Conservation (phyloP, 2,329 filamentous ascomycete genomes). For the Penicillium fuscoglaucum region DNA sequence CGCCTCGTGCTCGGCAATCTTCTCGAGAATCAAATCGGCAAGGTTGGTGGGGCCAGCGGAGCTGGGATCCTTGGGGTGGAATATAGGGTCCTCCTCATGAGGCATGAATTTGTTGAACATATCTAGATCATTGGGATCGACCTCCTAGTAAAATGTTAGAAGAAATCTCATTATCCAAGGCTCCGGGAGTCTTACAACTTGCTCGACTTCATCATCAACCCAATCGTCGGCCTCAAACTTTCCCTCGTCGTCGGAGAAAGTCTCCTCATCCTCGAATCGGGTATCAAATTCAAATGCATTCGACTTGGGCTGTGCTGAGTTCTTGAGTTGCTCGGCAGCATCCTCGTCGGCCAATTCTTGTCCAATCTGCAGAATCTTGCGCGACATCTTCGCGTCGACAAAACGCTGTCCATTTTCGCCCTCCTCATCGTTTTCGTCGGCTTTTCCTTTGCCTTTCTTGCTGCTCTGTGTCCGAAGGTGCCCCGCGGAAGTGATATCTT, state of each 20-base stretch:
- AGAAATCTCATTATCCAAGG: not conserved
- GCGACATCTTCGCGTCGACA: conserved; percentile 83
- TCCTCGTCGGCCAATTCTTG: conserved; percentile 87
- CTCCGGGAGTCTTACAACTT: conserved; percentile 36
- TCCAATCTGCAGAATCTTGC: conserved; percentile 85
- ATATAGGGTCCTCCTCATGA: conserved; percentile 70
- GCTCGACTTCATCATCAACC: conserved; percentile 68
- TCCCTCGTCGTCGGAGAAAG: conserved; percentile 51
- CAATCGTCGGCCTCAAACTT: conserved; percentile 65
- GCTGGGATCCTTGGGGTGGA: conserved; percentile 57
- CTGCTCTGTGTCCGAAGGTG: conserved; percentile 72
- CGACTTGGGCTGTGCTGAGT: conserved; percentile 45
- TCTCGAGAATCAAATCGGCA: conserved; percentile 88
- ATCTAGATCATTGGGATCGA: conserved; percentile 85
- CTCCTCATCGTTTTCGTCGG: conserved; percentile 53
- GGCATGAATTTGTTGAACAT: conserved; percentile 90
- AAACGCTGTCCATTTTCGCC: conserved; percentile 66
- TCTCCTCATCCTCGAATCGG: conserved; percentile 61
- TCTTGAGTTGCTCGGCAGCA: conserved; percentile 50
- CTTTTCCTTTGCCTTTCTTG: conserved; percentile 67
- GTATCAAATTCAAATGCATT: conserved; percentile 81
- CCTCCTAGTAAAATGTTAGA: conserved; percentile 55
- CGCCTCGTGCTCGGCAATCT: conserved; percentile 89
- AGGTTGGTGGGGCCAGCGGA: conserved; percentile 69
- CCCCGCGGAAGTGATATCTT: conserved; percentile 74